phyloP scores from a whole-genome alignment of 2,329 filamentous ascomycete species.

The Lecanosticta acicola region DNA sequence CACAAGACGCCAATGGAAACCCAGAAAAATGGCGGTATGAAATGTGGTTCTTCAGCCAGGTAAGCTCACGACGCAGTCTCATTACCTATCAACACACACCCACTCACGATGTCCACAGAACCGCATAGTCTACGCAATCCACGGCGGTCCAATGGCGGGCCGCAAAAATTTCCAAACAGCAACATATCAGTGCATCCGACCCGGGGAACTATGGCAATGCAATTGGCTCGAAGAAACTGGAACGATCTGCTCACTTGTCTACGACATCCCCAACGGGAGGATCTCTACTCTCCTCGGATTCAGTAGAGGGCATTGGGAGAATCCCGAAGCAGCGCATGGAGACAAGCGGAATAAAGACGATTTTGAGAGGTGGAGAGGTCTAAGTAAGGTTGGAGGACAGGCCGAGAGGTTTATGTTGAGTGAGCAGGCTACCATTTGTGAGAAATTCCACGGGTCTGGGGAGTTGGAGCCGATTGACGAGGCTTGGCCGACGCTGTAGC shows the following conservation, averaged over 20 bases:
- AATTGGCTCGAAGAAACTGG: slow-evolving; percentile 59
- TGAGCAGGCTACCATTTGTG: slow-evolving; percentile 43
- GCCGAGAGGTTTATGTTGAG: slow-evolving; percentile 48
- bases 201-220: slow-evolving; percentile 55
- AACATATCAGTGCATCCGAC: slow-evolving; percentile 53
- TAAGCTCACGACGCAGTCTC: slow-evolving; percentile 34
- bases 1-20: slow-evolving; percentile 40
- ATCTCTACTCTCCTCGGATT: slow-evolving; percentile 52
- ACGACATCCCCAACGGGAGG: slow-evolving; percentile 46
- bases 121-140: slow-evolving; percentile 54
- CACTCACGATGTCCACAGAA: slow-evolving; percentile 10
- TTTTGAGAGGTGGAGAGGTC: slow-evolving; percentile 47
- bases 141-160: slow-evolving; percentile 56
- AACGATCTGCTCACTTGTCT: slow-evolving; percentile 52
- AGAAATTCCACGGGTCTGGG: background rate
- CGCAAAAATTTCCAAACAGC: slow-evolving; percentile 50
- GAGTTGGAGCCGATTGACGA: background rate
- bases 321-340: slow-evolving; percentile 47
- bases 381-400: slow-evolving; percentile 48
- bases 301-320: slow-evolving; percentile 51
- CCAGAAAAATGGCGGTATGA: slow-evolving; percentile 58
- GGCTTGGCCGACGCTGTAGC: background rate
- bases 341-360: slow-evolving; percentile 51
- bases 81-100: background rate
- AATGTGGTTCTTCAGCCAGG: slow-evolving; percentile 50